Base-by-base conservation (phyloP, 768 basidiomycete species). In the Suillus tomentosus region DNA sequence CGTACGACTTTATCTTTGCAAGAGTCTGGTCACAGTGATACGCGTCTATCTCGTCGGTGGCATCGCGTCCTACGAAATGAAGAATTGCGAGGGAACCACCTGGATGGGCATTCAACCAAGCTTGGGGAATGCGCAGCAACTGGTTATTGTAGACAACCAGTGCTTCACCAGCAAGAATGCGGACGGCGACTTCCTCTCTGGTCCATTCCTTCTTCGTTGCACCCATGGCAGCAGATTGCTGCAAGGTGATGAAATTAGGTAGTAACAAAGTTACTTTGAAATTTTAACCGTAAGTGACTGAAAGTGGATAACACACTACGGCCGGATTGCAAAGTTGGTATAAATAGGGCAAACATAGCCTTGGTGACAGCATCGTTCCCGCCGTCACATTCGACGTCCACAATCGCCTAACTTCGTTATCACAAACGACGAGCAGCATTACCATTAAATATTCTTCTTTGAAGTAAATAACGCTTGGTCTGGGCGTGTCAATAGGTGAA, bases 1-100 rank as follows among this genome's bases (percentile, higher is more conserved):
- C 83, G 72, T 88, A 96, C 19, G 66, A 68, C 34, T 64, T 75
- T 22, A 76, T 75, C 71, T 66, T 70, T n/a, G 62, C 67, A 55
- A 72, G 50, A 22, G 75, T 73, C 54, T 68, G 62, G 43, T 85
- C 82, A 8, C 81, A 80, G 73, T 99, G 97, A 78, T 92, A 98
- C 24, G 95, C 96, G 66, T 93, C 86, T 40, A 99, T 92, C 76
- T 99, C 97, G 79, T 96, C 92, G 0, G 93, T 86, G 0, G 96
- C 96, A 73, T 99, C 96, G 62, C 96, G 85, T 3, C 96, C 97
- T 48, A 98, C 88, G 70, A 95, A 98, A 78, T 99, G 97, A 31
- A 96, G 87, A 63, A 99, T 86, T 15, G 95, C 84, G 57, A 98
- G 88, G 5, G 85, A 76, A 45, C 96, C 95, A 50, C 97, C 97